A percentile compares a stretch with the other conserved stretches of the same genome.
Evolutionary conservation across 2,329 filamentous ascomycete species (phyloP).

Genomic region (Colletotrichum sp.): DNA sequence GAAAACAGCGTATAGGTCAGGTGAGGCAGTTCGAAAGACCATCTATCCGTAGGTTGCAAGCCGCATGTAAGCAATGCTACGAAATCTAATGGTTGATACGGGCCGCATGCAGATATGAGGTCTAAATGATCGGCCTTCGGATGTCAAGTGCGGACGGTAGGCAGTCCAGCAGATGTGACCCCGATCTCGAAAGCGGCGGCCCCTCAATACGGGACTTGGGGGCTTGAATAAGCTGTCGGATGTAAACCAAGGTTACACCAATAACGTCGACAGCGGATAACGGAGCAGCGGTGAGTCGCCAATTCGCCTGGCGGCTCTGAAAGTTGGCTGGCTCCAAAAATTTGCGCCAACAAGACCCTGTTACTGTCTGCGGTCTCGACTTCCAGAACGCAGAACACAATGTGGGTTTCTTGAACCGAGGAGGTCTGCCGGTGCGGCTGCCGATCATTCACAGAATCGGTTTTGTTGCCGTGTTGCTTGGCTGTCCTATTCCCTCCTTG

Average conservation of each 20-base stretch:
- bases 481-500: not conserved
- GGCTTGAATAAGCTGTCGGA: not conserved
- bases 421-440: not conserved
- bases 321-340: not conserved
- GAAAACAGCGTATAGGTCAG: not conserved
- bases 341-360: not conserved
- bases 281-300: not conserved
- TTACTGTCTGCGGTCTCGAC: not conserved
- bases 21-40: not conserved
- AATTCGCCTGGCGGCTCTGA: not conserved
- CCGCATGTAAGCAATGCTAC: not conserved
- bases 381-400: not conserved
- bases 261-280: not conserved
- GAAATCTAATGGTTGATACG: not conserved
- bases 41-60: not conserved
- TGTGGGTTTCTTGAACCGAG: not conserved
- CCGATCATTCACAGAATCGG: not conserved
- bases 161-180: not conserved
- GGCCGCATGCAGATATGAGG: not conserved
- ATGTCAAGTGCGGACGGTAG: not conserved
- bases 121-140: not conserved
- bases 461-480: not conserved
- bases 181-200: not conserved
- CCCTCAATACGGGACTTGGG: not conserved
- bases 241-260: not conserved